Percentiles rank a stretch among this genome's conserved stretches.
Conservation (phyloP, 2,329 filamentous ascomycete genomes). For the Gliomastix tumulicola region DNA sequence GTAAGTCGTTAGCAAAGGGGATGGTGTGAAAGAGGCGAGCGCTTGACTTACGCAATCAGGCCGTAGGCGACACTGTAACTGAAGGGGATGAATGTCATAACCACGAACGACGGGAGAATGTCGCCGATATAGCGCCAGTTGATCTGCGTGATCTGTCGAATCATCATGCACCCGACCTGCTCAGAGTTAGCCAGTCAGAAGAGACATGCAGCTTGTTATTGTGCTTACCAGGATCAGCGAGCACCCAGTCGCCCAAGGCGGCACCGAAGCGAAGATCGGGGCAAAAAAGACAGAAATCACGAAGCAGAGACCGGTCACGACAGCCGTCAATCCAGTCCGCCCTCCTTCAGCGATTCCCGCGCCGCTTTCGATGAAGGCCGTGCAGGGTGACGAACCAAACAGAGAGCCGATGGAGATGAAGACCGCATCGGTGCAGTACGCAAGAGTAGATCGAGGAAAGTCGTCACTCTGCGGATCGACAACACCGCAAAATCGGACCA, state of each 20-base stretch:
- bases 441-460: slow-evolving; percentile 78
- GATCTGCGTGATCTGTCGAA: slow-evolving; percentile 65
- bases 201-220: neutral
- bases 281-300: slow-evolving; percentile 68
- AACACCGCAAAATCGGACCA: slow-evolving; percentile 67
- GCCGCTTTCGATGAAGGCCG: slow-evolving; percentile 69
- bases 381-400: slow-evolving; percentile 64
- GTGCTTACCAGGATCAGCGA: slow-evolving; percentile 56
- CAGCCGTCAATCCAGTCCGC: slow-evolving; percentile 64
- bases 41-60: slow-evolving; percentile 57
- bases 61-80: slow-evolving; percentile 75
- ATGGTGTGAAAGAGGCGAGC: neutral
- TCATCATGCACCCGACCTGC: slow-evolving; percentile 70
- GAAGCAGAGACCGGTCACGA: slow-evolving; percentile 64
- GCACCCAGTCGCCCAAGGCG: slow-evolving; percentile 71
- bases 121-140: slow-evolving; percentile 75
- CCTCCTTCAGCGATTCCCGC: slow-evolving; percentile 72
- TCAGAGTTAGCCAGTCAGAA: too few species aligned
- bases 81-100: slow-evolving; percentile 69
- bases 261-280: slow-evolving; percentile 69
- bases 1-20: neutral
- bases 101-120: slow-evolving; percentile 68
- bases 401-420: slow-evolving; percentile 66
- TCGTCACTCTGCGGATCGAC: slow-evolving; percentile 64
- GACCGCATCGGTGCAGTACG: slow-evolving; percentile 65